Conservation (phyloP, 305 asterid species). For the Plantago coronopus region DNA sequence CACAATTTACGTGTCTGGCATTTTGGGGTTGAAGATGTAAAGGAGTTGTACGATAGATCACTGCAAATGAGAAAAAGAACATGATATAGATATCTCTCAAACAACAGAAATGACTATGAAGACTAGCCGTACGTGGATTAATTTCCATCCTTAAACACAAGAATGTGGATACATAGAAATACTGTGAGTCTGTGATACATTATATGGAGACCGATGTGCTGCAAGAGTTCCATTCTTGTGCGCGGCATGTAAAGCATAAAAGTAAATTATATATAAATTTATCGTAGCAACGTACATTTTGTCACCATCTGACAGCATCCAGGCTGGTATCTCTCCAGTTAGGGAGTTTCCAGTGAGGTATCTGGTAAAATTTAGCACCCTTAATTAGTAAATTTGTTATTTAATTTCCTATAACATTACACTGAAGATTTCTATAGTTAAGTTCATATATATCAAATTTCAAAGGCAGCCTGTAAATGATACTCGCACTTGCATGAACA, state of each 20-base stretch:
- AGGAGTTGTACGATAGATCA: constrained; percentile 61
- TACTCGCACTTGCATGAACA: no score
- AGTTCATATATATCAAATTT: neutral
- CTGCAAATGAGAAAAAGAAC: constrained; percentile 29
- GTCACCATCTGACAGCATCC: constrained; percentile 40
- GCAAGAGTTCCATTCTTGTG: no score
- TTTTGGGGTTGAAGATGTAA: constrained; percentile 23
- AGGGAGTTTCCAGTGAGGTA: constrained; percentile 63
- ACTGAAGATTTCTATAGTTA: neutral
- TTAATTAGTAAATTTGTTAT: constrained; percentile 7
- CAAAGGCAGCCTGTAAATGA: no score
- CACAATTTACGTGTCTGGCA: constrained; percentile 40
- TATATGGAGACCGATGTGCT: neutral
- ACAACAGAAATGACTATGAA: no score
- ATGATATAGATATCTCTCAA: no score
- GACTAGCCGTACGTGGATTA: no score
- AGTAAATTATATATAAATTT: neutral
- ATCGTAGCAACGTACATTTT: constrained; percentile 30
- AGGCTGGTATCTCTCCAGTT: constrained; percentile 43
- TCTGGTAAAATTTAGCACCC: constrained; percentile 32
- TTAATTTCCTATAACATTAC: neutral
- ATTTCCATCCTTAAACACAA: no score
- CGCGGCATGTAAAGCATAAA: neutral
- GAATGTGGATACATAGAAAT: no score
- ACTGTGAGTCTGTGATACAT: no score